Evolutionary conservation across 1,284 basidiomycete genomes (phyloP).

Genomic region (Salmacisia buchloeana): DNA sequence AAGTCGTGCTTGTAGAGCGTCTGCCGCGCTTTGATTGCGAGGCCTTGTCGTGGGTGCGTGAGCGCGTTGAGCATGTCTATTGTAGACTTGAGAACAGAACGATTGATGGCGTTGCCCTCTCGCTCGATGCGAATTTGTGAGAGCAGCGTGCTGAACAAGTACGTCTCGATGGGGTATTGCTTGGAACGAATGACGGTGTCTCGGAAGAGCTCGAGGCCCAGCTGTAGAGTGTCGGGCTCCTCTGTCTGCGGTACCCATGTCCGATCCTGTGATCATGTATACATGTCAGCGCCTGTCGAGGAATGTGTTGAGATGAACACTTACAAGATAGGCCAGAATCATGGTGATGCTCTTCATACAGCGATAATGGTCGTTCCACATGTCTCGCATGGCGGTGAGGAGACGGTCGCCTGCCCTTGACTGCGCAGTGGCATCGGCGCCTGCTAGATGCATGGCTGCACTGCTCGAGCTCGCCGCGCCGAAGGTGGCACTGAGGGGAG

Average conservation of each 20-base stretch:
- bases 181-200: constrained; percentile 65
- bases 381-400: constrained; percentile 72
- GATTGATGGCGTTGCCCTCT: constrained; percentile 82
- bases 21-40: constrained; percentile 17
- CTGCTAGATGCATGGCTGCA: constrained; percentile 15
- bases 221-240: constrained; percentile 64
- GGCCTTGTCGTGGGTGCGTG: constrained; percentile 50
- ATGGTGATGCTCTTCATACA: constrained; percentile 86
- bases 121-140: constrained; percentile 85
- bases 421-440: constrained; percentile 39
- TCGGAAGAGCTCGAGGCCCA: constrained; percentile 78
- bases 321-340: constrained; percentile 91
- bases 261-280: constrained; percentile 23
- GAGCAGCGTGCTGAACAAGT: constrained; percentile 74
- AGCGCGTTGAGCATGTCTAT: constrained; percentile 79
- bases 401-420: constrained; percentile 71
- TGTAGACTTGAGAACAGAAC: constrained; percentile 78
- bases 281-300: not conserved
- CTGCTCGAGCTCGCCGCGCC: constrained; percentile 1
- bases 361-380: constrained; percentile 90
- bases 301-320: constrained; percentile 31
- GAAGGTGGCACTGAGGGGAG: constrained; percentile 15
- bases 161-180: constrained; percentile 67
- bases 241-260: constrained; percentile 41
- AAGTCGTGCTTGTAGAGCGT: constrained; percentile 80